Evolutionary conservation across 2,329 filamentous ascomycete species (phyloP), one percentile per base, ranked within the genome.

Genomic region (Cytospora chrysosperma): DNA sequence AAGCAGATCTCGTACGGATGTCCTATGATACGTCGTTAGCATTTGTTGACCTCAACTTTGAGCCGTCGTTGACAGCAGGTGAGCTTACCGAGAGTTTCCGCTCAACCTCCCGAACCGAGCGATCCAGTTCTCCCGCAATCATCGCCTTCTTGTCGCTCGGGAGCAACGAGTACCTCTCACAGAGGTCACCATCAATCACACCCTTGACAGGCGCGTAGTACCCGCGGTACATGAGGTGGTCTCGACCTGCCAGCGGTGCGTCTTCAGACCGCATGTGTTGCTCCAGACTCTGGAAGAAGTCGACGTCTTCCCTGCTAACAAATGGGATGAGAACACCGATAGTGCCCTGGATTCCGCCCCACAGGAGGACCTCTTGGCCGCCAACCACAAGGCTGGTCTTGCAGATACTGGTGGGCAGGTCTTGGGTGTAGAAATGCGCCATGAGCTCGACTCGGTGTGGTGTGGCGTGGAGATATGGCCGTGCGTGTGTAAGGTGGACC

Each of bases 181-280:
- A 97, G 49, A 99, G 81, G 77, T 99, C 95, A 30, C 95, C 95
- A 76, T 99, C 95, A 71, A 99, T 97, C 30, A 96, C 88, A 10
- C 93, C 93, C 82, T 99, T 99, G 50, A 96, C 92, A 0, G 95
- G 96, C 8, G 92, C 92, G 75, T 98, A 99, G 77, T 98, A 99
- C 68, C 93, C 88, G 67, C 96, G 85, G 76, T 96, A 99, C 72
- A 97, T 96, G 53, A 99, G 81, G 76, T 99, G 95, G 75, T 99
- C 96, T 68, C 96, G 85, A 50, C 95, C 96, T 24, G 92, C 91
- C 54, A 99, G 79, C 9, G 94, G 94, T 40, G 93, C 85, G 72
- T 97, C 93, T 72, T 97, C 92, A 15, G 85, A 87, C 55, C 94
- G 86, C 74, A 99, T 83, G 72, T 96, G 91, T 72, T 90, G 88